Evolutionary conservation across 1,139 yeast species (phyloP).

Genomic region (Lipomyces yarrowii): DNA sequence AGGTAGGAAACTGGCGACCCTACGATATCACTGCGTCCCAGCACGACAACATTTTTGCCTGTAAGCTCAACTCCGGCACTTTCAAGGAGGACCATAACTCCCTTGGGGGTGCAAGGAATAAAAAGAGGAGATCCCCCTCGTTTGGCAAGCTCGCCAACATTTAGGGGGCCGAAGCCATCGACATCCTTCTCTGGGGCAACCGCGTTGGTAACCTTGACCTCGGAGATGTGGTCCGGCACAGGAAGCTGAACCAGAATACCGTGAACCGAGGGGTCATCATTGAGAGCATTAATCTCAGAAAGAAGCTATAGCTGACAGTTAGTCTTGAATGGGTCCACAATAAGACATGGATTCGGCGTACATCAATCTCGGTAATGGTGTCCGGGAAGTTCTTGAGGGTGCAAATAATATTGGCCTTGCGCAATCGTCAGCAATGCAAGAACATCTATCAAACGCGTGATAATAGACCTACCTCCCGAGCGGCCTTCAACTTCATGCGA

Average conservation of each 20-base stretch:
- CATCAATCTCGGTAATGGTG: slow-evolving; percentile 45
- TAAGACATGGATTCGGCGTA: slow-evolving; percentile 6
- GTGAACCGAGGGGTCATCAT: slow-evolving; percentile 69
- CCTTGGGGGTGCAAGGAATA: slow-evolving; percentile 96
- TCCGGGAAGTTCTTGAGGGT: slow-evolving; percentile 69
- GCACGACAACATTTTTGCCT: slow-evolving; percentile 89
- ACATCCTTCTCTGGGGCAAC: slow-evolving; percentile 85
- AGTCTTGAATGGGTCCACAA: slow-evolving; percentile 1
- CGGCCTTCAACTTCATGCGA: slow-evolving; percentile 91
- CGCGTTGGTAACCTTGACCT: slow-evolving; percentile 72
- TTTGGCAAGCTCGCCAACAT: slow-evolving; percentile 90
- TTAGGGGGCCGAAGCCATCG: slow-evolving; percentile 90
- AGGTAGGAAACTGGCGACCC: slow-evolving; percentile 91
- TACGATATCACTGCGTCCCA: slow-evolving; percentile 95
- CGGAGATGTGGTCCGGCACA: slow-evolving; percentile 79
- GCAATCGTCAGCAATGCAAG: neutral
- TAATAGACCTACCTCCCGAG: slow-evolving; percentile 46
- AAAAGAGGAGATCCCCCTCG: slow-evolving; percentile 83
- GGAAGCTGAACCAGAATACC: slow-evolving; percentile 94
- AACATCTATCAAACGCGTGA: too few relatives aligned
- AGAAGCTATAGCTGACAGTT: slow-evolving; percentile 52
- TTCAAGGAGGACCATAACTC: slow-evolving; percentile 76
- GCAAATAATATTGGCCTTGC: slow-evolving; percentile 71
- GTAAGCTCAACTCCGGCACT: slow-evolving; percentile 61
- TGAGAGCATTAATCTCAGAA: slow-evolving; percentile 60